Conservation (phyloP, 306 rosid species). For the Senna siamea region DNA sequence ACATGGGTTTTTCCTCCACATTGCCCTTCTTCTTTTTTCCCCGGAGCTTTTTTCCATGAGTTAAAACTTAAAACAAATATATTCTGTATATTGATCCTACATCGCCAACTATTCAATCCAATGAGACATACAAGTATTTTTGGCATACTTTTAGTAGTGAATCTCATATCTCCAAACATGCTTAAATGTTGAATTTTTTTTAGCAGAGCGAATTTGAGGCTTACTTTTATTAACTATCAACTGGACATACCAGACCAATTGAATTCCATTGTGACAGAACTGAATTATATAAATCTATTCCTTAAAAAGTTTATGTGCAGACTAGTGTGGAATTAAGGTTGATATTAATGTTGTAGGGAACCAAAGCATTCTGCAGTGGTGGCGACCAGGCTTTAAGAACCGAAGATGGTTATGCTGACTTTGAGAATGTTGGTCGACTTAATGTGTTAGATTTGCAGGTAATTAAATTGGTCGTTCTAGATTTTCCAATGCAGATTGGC, state of each 20-base stretch:
- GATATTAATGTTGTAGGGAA: constrained; percentile 45
- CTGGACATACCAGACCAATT: too few relatives aligned
- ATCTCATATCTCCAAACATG: too few relatives aligned
- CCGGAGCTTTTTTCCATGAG: neutral
- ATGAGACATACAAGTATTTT: neutral
- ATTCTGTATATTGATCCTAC: neutral
- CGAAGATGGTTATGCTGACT: constrained; percentile 57
- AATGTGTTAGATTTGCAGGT: constrained; percentile 68
- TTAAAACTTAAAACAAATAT: too few relatives aligned
- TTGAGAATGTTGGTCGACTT: constrained; percentile 59
- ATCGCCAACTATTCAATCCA: neutral
- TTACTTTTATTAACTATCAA: too few relatives aligned
- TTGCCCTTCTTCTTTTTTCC: neutral
- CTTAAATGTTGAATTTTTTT: too few relatives aligned
- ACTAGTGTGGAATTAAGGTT: constrained; percentile 3
- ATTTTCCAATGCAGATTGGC: constrained; percentile 2
- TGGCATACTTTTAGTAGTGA: neutral
- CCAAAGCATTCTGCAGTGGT: constrained; percentile 63
- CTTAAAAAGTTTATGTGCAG: neutral
- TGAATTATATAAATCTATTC: neutral
- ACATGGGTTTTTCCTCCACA: neutral
- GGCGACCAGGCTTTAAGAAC: constrained; percentile 64
- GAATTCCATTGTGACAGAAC: neutral
- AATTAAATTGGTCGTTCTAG: neutral
- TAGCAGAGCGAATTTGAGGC: too few relatives aligned